These are phyloP conservation scores for Nephelium lappaceum DNA, from an alignment of 345 rosid genomes.

Conservation along the genomic window DNA sequence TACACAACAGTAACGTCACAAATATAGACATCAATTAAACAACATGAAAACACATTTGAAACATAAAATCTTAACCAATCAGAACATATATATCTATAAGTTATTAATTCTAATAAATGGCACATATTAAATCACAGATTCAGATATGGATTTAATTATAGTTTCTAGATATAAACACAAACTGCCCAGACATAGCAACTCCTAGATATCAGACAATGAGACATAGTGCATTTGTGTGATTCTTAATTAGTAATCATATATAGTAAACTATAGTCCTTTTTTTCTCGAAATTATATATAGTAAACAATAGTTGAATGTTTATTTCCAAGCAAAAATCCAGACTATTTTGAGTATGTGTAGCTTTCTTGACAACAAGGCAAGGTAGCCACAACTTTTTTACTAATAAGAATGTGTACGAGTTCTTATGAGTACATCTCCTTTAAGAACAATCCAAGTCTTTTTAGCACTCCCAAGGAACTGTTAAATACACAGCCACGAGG, in stretches of 20 bases:
- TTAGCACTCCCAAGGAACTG: too few relatives aligned
- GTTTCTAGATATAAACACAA: background rate
- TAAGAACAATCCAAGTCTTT: too few relatives aligned
- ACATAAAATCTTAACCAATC: background rate
- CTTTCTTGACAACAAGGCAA: too few relatives aligned
- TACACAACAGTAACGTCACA: background rate
- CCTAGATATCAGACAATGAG: background rate
- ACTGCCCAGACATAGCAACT: background rate
- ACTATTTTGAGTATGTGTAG: background rate
- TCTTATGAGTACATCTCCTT: too few relatives aligned
- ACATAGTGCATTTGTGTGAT: background rate
- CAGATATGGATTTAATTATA: background rate
- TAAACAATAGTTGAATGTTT: background rate
- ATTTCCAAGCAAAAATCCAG: background rate
- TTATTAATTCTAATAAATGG: background rate
- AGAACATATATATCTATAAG: too few relatives aligned
- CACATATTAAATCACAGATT: background rate
- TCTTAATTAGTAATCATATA: background rate
- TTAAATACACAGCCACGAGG: too few relatives aligned
- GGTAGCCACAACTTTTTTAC: too few relatives aligned
- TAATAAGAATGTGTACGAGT: too few relatives aligned
- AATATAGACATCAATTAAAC: background rate
- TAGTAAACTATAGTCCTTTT: background rate
- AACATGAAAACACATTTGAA: background rate
- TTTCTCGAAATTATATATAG: background rate